Conservation (phyloP, 495 filamentous ascomycete genomes). For the Hyphodiscus hymeniophilus region DNA sequence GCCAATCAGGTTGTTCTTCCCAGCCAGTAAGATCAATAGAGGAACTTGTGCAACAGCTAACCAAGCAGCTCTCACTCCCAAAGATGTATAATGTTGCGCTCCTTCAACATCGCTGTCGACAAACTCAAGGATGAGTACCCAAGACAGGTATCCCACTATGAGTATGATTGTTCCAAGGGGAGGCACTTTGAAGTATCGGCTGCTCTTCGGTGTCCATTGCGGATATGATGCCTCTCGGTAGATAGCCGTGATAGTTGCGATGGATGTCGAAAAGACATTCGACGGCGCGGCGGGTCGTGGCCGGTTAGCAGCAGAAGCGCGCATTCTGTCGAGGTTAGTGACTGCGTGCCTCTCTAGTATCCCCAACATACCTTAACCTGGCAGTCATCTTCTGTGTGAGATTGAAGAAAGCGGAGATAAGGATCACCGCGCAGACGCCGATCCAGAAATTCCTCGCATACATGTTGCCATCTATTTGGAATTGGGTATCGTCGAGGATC, state of each 20-base stretch:
- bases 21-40: constrained; percentile 67
- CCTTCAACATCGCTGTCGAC: constrained; percentile 19
- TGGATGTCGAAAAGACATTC: constrained; percentile 8
- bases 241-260: constrained; percentile 16
- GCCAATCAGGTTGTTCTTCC: constrained; percentile 69
- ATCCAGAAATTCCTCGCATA: constrained; percentile 21
- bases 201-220: constrained; percentile 8
- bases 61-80: constrained; percentile 57
- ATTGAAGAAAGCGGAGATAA: constrained; percentile 15
- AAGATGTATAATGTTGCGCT: constrained; percentile 18
- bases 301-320: constrained; percentile 18
- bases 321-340: constrained; percentile 5
- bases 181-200: constrained; percentile 11
- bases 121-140: constrained; percentile 20
- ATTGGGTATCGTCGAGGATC: constrained; percentile 16
- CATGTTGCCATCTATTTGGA: constrained; percentile 17
- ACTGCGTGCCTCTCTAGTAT: neutral
- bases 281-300: constrained; percentile 11
- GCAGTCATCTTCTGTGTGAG: constrained; percentile 5
- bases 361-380: constrained; percentile 9
- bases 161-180: constrained; percentile 15
- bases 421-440: constrained; percentile 17
- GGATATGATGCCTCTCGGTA: constrained; percentile 17
- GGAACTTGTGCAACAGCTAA: constrained; percentile 71
- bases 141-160: constrained; percentile 13